Evolutionary conservation across 192 early-diverging fungal species (phyloP).

Genomic region (Mortierella antarctica): DNA sequence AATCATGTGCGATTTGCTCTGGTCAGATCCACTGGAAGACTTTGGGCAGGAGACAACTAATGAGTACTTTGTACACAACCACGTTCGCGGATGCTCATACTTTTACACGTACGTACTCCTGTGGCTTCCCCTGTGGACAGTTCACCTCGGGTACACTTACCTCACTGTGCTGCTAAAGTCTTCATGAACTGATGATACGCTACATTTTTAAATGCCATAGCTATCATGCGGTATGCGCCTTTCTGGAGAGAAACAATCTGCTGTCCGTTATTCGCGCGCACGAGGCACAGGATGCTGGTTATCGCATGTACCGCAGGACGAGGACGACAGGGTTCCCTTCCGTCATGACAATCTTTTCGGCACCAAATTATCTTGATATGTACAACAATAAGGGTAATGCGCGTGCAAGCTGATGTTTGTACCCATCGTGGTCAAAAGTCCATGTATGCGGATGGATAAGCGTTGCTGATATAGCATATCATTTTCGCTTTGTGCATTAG

Average conservation of each 20-base stretch:
- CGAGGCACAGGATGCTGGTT: constrained; percentile 95
- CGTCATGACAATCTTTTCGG: constrained; percentile 98
- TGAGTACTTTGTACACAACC: constrained; percentile 90
- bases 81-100: constrained; percentile 94
- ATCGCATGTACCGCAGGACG: constrained; percentile 95
- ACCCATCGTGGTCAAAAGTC: too few relatives aligned
- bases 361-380: constrained; percentile 96
- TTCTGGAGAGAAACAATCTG: constrained; percentile 92
- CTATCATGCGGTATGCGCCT: constrained; percentile 90
- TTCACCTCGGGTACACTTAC: too few relatives aligned
- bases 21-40: constrained; percentile 96
- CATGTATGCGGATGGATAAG: not conserved
- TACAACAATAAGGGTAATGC: constrained; percentile 89
- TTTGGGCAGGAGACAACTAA: constrained; percentile 92
- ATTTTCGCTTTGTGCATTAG: constrained; percentile 42
- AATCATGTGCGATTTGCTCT: constrained; percentile 92
- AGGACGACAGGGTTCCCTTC: constrained; percentile 92
- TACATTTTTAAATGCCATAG: constrained; percentile 34
- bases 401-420: not conserved
- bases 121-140: too few relatives aligned
- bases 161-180: too few relatives aligned
- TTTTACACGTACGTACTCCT: constrained; percentile 73
- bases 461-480: not conserved
- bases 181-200: not conserved
- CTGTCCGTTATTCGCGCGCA: constrained; percentile 95